A percentile compares a stretch with the other conserved stretches of the same genome.
Conservation (phyloP, 345 rosid species). For the Eucalyptus sp. region DNA sequence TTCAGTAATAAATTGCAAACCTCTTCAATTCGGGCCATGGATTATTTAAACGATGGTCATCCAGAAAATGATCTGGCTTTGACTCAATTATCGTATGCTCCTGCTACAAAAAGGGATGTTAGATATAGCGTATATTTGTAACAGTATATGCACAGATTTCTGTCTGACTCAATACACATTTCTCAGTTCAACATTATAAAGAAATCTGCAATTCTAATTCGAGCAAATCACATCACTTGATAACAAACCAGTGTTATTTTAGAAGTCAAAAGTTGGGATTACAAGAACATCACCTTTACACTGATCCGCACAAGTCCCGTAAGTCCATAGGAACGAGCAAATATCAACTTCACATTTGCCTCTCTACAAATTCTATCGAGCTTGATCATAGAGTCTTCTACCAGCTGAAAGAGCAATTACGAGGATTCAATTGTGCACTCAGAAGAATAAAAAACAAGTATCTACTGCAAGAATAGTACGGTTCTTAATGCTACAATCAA, state of each 20-base stretch:
- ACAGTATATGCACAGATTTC: not conserved
- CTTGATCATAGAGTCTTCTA: conserved; percentile 73
- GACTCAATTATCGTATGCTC: conserved; percentile 88
- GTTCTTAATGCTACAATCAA: not conserved
- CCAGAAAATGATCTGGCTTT: conserved; percentile 95
- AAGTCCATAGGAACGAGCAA: conserved; percentile 96
- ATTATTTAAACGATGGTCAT: conserved; percentile 88
- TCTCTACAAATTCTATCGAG: conserved; percentile 84
- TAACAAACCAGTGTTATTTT: not conserved
- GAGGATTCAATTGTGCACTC: not conserved
- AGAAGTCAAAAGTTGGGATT: not conserved
- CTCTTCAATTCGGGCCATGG: conserved; percentile 90
- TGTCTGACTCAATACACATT: not conserved
- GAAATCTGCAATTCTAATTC: not conserved
- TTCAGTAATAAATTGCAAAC: not conserved
- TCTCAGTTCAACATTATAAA: not conserved
- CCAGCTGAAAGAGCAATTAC: conserved; percentile 42
- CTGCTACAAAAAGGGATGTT: conserved; percentile 20
- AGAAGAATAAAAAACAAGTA: not conserved
- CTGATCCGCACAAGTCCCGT: conserved; percentile 80
- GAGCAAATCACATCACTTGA: not conserved
- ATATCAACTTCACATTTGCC: conserved; percentile 73
- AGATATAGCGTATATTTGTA: not conserved
- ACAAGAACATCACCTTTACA: conserved; percentile 50
- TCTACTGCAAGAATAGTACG: not conserved